Conservation (phyloP, 345 rosid species). For the Raphanus raphanistrum region DNA sequence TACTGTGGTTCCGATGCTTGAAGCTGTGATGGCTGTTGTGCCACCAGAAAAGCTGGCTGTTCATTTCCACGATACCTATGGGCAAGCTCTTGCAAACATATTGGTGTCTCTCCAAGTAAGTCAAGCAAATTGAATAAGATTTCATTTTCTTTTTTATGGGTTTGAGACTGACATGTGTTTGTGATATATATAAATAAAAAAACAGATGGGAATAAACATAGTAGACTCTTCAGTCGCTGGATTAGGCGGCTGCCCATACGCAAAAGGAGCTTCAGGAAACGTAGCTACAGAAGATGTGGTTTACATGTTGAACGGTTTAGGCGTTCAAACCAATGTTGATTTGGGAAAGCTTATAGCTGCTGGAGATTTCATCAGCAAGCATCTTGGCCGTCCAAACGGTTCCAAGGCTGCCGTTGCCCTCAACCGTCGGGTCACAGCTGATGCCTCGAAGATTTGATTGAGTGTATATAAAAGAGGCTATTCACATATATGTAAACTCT, state of each 20-base stretch:
- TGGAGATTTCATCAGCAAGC: constrained; percentile 71
- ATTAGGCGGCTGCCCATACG: constrained; percentile 82
- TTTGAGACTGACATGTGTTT: constrained; percentile 19
- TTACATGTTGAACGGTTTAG: constrained; percentile 77
- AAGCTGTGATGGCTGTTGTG: constrained; percentile 75
- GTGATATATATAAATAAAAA: background rate
- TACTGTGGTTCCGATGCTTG: constrained; percentile 82
- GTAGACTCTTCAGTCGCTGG: constrained; percentile 77
- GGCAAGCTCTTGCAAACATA: constrained; percentile 91
- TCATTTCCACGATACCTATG: constrained; percentile 96
- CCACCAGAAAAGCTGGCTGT: constrained; percentile 81
- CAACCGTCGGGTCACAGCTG: constrained; percentile 48
- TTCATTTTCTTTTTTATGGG: background rate
- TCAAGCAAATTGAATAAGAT: background rate
- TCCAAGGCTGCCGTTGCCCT: constrained; percentile 67
- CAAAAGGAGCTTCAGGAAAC: constrained; percentile 84
- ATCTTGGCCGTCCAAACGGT: constrained; percentile 57
- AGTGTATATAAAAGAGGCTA: background rate
- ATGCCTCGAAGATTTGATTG: constrained; percentile 76
- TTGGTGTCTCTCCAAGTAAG: constrained; percentile 81
- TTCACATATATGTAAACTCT: constrained; percentile 10
- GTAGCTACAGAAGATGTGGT: constrained; percentile 83
- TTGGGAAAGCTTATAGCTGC: constrained; percentile 60
- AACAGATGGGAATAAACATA: constrained; percentile 66
- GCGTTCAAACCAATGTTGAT: constrained; percentile 62